phyloP scores from a whole-genome alignment of 805 yeast species.

The Trichomonascus vanleenenianus region DNA sequence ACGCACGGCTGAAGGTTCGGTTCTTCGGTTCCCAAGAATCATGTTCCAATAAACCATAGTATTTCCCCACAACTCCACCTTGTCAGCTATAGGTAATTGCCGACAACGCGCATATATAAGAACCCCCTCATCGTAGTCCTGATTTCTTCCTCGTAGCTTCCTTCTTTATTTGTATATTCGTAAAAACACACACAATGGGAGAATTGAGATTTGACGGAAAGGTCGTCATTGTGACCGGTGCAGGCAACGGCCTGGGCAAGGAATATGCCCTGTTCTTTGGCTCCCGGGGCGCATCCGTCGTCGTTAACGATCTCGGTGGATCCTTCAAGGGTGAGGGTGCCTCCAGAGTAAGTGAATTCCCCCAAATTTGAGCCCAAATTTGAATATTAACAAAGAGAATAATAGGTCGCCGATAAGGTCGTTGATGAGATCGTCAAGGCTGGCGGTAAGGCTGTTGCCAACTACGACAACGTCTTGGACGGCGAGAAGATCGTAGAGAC shows the following conservation, averaged over 20 bases:
- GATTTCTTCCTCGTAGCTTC: not conserved
- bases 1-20: too few species aligned
- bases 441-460: slow-evolving; percentile 89
- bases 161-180: not conserved
- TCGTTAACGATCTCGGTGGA: slow-evolving; percentile 91
- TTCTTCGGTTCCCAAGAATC: too few species aligned
- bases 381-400: slow-evolving; percentile 19
- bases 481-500: slow-evolving; percentile 81
- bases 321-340: slow-evolving; percentile 60
- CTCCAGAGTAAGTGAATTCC: slow-evolving; percentile 8
- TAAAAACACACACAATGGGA: slow-evolving; percentile 16
- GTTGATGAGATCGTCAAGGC: slow-evolving; percentile 69
- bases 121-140: not conserved
- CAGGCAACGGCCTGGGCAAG: slow-evolving; percentile 95
- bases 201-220: slow-evolving; percentile 58
- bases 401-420: slow-evolving; percentile 78
- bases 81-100: not conserved
- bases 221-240: slow-evolving; percentile 92
- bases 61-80: too few species aligned
- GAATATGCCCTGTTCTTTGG: slow-evolving; percentile 84
- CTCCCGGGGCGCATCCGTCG: slow-evolving; percentile 86
- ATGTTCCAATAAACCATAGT: too few species aligned
- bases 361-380: too few species aligned
- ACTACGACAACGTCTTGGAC: slow-evolving; percentile 81
- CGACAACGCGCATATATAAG: not conserved